phyloP scores from a whole-genome alignment of 2,329 filamentous ascomycete genomes.

The Teratosphaeria nubilosa region DNA sequence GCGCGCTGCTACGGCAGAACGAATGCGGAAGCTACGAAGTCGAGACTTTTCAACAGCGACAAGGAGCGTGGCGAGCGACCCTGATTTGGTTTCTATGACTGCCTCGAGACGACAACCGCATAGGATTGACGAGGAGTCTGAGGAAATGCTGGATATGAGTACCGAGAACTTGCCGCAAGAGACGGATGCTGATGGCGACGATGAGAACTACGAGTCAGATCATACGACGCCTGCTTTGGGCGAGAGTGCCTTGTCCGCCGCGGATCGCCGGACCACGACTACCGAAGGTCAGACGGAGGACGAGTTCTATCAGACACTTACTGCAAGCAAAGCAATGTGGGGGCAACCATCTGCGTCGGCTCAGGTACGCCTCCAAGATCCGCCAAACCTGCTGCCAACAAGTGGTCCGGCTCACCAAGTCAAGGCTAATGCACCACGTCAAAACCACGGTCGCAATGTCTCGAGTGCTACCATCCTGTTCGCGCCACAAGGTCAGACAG shows the following conservation, averaged over 20 bases:
- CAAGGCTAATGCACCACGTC: slow-evolving; percentile 12
- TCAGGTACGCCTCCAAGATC: slow-evolving; percentile 14
- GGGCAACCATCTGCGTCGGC: slow-evolving; percentile 18
- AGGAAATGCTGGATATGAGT: slow-evolving; percentile 25
- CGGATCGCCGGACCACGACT: slow-evolving; percentile 16
- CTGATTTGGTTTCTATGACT: slow-evolving; percentile 31
- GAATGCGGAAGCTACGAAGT: slow-evolving; percentile 15
- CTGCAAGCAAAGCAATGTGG: slow-evolving; percentile 18
- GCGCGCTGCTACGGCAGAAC: slow-evolving; percentile 36
- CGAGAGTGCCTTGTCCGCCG: slow-evolving; percentile 23
- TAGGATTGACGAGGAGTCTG: slow-evolving; percentile 37
- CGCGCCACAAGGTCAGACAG: slow-evolving; percentile 45
- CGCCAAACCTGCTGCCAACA: slow-evolving; percentile 18
- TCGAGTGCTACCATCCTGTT: slow-evolving; percentile 80
- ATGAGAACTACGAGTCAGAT: slow-evolving; percentile 66
- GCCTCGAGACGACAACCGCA: slow-evolving; percentile 30
- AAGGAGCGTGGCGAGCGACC: slow-evolving; percentile 48
- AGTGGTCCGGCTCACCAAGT: slow-evolving; percentile 20
- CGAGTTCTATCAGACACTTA: slow-evolving; percentile 36
- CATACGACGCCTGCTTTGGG: slow-evolving; percentile 28
- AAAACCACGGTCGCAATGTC: slow-evolving; percentile 58
- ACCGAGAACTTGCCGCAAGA: slow-evolving; percentile 44
- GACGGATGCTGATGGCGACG: slow-evolving; percentile 79
- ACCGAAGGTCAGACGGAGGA: slow-evolving; percentile 22
- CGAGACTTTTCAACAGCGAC: slow-evolving; percentile 43